These are phyloP conservation scores for Tripidium arundinaceum DNA, from an alignment of 202 grass and related monocot genomes.

Conservation along the genomic window DNA sequence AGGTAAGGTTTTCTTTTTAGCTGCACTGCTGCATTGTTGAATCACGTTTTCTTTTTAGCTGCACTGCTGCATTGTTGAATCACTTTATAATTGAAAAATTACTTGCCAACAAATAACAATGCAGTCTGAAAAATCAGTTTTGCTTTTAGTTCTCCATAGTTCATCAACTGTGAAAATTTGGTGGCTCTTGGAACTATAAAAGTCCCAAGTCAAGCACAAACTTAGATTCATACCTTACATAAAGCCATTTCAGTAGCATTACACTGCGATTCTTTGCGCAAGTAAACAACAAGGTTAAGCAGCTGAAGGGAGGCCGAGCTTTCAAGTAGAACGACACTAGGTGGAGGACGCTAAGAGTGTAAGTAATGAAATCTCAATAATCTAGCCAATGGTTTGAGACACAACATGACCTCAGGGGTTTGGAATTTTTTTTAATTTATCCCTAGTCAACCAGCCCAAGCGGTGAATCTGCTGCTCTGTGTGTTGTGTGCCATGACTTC, in stretches of 20 bases:
- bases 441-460: neutral
- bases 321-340: neutral
- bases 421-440: neutral
- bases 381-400: neutral
- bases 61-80: neutral
- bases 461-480: neutral
- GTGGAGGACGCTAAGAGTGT: neutral
- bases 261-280: neutral
- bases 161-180: conserved; percentile 9
- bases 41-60: neutral
- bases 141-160: conserved; percentile 1
- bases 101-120: neutral
- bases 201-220: conserved; percentile 1
- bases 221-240: conserved; percentile 1
- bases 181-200: neutral
- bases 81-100: conserved; percentile 2
- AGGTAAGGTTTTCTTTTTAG: neutral
- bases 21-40: neutral
- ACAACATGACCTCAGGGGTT: neutral
- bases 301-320: neutral
- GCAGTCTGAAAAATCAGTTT: conserved; percentile 4
- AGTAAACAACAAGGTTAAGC: neutral
- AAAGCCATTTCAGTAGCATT: conserved; percentile 10
- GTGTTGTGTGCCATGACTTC: neutral
- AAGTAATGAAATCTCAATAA: neutral